Percentiles rank a stretch among this genome's conserved stretches.
Evolutionary conservation across 78 protist genomes (phyloP).

Genomic region (Dictyostelium citrinum): DNA sequence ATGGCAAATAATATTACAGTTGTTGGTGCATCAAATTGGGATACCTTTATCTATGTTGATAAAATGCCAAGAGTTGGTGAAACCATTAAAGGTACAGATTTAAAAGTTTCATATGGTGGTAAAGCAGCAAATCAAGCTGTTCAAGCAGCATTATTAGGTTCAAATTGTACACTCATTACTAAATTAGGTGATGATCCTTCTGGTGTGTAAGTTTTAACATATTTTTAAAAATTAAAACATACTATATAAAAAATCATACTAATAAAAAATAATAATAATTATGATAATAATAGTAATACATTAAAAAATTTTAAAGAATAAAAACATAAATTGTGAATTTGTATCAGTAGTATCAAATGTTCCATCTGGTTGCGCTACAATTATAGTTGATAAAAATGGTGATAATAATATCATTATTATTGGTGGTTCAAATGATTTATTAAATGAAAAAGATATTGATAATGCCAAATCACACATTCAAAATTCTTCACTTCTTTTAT

Average conservation of each 20-base stretch:
- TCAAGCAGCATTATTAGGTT: constrained; percentile 62
- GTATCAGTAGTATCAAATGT: constrained; percentile 16
- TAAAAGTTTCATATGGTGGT: constrained; percentile 69
- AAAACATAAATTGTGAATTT: not conserved
- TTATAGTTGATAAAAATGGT: constrained; percentile 73
- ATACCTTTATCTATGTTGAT: constrained; percentile 60
- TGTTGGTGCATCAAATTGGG: constrained; percentile 77
- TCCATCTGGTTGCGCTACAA: constrained; percentile 74
- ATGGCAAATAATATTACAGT: constrained; percentile 6
- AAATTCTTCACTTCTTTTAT: constrained; percentile 7
- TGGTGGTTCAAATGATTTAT: constrained; percentile 68
- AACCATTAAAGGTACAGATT: constrained; percentile 65
- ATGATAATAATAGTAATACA: constrained; percentile 10
- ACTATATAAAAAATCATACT: not conserved
- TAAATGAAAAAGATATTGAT: constrained; percentile 10
- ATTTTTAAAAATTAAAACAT: too few relatives aligned
- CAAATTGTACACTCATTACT: constrained; percentile 31
- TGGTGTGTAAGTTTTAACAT: constrained; percentile 29
- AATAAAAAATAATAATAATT: too few relatives aligned
- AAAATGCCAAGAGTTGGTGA: constrained; percentile 69
- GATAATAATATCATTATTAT: constrained; percentile 68
- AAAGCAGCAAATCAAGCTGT: constrained; percentile 81
- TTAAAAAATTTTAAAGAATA: constrained; percentile 32
- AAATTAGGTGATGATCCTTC: constrained; percentile 73
- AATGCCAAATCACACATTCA: constrained; percentile 30